phyloP scores from a whole-genome alignment of 1,284 basidiomycete species.

The Testicularia cyperi region DNA sequence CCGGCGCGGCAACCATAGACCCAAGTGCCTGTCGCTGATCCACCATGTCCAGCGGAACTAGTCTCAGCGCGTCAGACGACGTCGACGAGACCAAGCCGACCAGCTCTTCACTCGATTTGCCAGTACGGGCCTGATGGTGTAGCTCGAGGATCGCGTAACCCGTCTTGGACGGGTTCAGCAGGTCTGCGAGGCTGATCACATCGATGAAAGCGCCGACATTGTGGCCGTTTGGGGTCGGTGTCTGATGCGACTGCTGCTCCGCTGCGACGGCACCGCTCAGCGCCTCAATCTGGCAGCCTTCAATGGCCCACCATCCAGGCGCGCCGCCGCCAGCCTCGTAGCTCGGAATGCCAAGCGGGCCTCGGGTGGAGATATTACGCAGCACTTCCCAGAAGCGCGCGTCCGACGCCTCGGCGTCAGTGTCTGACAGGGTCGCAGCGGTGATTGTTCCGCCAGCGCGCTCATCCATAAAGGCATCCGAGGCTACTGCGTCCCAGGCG shows the following conservation, averaged over 20 bases:
- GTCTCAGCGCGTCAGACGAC: neutral
- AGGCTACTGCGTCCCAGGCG: slow-evolving; percentile 14
- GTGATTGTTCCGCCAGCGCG: no score
- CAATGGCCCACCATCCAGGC: slow-evolving; percentile 37
- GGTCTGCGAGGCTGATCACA: slow-evolving; percentile 10
- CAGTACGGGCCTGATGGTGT: slow-evolving; percentile 24
- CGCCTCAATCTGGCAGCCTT: slow-evolving; percentile 11
- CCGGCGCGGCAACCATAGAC: slow-evolving; percentile 1
- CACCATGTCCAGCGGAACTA: slow-evolving; percentile 22
- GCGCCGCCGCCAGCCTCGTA: slow-evolving; percentile 27
- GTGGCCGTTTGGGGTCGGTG: neutral
- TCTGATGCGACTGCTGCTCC: neutral
- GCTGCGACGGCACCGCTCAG: neutral
- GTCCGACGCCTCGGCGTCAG: slow-evolving; percentile 15
- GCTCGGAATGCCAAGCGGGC: slow-evolving; percentile 26
- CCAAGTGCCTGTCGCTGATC: slow-evolving; percentile 8
- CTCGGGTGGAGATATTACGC: slow-evolving; percentile 29
- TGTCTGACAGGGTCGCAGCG: neutral
- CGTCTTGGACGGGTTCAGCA: slow-evolving; percentile 6
- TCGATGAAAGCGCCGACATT: neutral
- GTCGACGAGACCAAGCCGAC: slow-evolving; percentile 3
- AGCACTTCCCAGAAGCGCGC: slow-evolving; percentile 46
- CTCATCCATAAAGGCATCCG: slow-evolving; percentile 6
- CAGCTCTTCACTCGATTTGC: slow-evolving; percentile 32
- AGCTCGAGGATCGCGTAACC: slow-evolving; percentile 20